Evolutionary conservation across 352 stramenopile genomes (phyloP).

Genomic region (Globisporangium iwayamae): DNA sequence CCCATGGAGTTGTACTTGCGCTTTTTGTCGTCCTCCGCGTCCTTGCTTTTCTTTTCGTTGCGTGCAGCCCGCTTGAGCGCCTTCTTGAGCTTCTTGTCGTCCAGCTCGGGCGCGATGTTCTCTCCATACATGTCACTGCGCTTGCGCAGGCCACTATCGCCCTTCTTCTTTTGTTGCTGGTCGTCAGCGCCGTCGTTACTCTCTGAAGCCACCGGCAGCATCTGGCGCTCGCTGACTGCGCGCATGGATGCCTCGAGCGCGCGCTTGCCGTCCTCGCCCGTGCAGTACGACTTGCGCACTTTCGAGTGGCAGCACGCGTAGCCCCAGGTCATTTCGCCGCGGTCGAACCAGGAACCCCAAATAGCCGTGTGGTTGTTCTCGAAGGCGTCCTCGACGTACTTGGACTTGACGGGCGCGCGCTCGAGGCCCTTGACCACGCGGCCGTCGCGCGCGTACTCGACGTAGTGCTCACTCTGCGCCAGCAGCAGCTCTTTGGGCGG

Average conservation of each 20-base stretch:
- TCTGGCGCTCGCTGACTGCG: slow-evolving; percentile 36
- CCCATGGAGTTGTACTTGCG: slow-evolving; percentile 94
- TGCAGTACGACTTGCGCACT: slow-evolving; percentile 95
- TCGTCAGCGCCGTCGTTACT: slow-evolving; percentile 12
- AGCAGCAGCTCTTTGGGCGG: slow-evolving; percentile 76
- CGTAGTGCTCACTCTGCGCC: slow-evolving; percentile 88
- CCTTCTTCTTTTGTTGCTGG: slow-evolving; percentile 9
- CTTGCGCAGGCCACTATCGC: slow-evolving; percentile 36
- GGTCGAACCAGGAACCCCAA: slow-evolving; percentile 98
- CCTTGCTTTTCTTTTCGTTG: not conserved
- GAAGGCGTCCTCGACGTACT: slow-evolving; percentile 98
- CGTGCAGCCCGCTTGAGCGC: slow-evolving; percentile 63
- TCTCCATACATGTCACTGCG: slow-evolving; percentile 90
- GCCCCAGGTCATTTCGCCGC: slow-evolving; percentile 92
- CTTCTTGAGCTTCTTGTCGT: slow-evolving; percentile 85
- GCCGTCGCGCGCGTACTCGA: slow-evolving; percentile 93
- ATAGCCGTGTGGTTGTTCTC: slow-evolving; percentile 96
- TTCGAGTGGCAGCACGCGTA: slow-evolving; percentile 97
- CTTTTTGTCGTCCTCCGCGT: slow-evolving; percentile 67
- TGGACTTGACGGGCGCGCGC: slow-evolving; percentile 86
- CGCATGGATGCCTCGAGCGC: slow-evolving; percentile 83
- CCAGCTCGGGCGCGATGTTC: slow-evolving; percentile 65
- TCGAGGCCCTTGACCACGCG: slow-evolving; percentile 82
- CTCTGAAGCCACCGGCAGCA: slow-evolving; percentile 34
- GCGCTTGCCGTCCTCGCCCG: slow-evolving; percentile 89